Percentiles rank a stretch among this genome's conserved stretches.
phyloP scores from a whole-genome alignment of 139 green algal species.

The Picochlorum sp. region DNA sequence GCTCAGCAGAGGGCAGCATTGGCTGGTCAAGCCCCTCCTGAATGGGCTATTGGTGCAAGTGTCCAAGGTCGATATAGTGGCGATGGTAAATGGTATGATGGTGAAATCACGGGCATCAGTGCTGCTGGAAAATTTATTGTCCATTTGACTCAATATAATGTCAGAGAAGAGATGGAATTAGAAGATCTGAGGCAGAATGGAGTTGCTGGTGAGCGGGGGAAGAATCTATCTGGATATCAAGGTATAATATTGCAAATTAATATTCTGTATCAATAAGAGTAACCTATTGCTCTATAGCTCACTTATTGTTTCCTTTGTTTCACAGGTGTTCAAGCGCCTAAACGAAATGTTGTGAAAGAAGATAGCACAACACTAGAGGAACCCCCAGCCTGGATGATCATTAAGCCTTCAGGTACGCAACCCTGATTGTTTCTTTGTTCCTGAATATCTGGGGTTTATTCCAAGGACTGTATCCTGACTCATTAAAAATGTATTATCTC shows the following conservation, averaged over 20 bases:
- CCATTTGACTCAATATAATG: conserved; percentile 56
- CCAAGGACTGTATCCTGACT: no score
- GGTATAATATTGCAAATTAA: neutral
- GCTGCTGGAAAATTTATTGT: conserved; percentile 53
- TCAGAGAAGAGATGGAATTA: conserved; percentile 50
- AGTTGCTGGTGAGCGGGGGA: no score
- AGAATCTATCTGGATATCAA: no score
- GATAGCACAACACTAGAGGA: conserved; percentile 6
- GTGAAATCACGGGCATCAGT: conserved; percentile 24
- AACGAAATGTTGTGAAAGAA: conserved; percentile 61
- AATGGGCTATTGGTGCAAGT: conserved; percentile 62
- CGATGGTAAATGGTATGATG: conserved; percentile 32
- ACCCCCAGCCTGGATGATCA: conserved; percentile 60
- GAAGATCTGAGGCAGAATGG: conserved; percentile 29
- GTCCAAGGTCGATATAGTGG: conserved; percentile 48
- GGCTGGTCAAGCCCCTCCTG: conserved; percentile 44
- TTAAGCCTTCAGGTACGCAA: conserved; percentile 54
- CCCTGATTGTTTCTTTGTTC: no score
- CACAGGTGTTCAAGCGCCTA: conserved; percentile 67
- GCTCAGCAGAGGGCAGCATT: conserved; percentile 59
- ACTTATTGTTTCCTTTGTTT: neutral
- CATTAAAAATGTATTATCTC: no score
- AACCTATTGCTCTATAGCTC: neutral
- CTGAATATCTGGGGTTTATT: no score
- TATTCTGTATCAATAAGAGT: neutral